Base-by-base conservation (phyloP, 1,284 basidiomycete species). In the Vanrija pseudolonga region DNA sequence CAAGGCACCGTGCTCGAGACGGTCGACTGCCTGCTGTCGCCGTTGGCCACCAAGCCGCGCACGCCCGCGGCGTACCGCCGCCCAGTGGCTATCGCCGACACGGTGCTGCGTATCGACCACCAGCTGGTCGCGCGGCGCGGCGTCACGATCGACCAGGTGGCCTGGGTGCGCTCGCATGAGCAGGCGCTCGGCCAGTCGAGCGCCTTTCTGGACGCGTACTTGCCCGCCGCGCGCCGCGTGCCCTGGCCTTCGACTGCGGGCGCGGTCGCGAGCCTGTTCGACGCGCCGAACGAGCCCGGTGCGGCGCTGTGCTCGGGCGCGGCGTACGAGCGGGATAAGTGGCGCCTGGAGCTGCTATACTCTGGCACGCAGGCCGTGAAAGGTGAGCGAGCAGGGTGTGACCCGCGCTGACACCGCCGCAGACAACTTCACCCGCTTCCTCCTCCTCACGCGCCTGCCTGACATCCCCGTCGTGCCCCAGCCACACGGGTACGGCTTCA, bases 151-250 rank as follows among this genome's bases (percentile, higher is more conserved):
- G 59, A 60, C 15, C 61, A 71, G 37, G 65, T 77, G 19, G 51
- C 38, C 14, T 71, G 64, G 61, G 70, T 77, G 8, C 60, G 68
- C 41, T 66, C 62, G 23, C 76, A 77, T 56, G 76, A 77, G 53
- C 76, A 77, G 72, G 76, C 76, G 4, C 58, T 77, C 4, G 74
- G 73, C 2, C 76, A 77, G 65, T 74, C 69, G 36, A 47, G 65
- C 0, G 50, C 39, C 1, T 77, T 71, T 59, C 53, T 77, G 9
- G 45, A 53, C 5, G 22, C 26, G 1, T 47, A 66, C 19, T 55
- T 76, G 0, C 73, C 75, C 0, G 7, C 48, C 7, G 74, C 71
- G 0, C 67, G 62, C 36, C 52, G 61, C 3, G 44, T 67, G 8
- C 49, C 55, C 5, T 68, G 61, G 53, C 39, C 68, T 0, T 72